Evolutionary conservation across 2,329 filamentous ascomycete genomes (phyloP).

Genomic region (Biscogniauxia sp.): DNA sequence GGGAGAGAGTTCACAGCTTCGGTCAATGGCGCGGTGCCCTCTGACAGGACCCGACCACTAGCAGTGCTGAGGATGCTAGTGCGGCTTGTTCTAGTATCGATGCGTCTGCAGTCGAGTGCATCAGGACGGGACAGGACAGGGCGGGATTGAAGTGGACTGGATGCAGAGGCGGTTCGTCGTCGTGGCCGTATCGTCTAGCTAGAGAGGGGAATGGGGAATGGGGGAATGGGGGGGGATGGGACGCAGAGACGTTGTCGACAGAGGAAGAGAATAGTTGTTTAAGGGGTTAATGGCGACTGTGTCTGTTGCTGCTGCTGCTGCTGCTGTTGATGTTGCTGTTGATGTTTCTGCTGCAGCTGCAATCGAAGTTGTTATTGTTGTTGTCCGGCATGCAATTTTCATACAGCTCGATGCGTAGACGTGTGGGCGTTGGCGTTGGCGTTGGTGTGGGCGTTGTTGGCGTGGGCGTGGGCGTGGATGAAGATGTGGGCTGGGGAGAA

Average conservation of each 20-base stretch:
- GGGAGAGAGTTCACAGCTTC: slow-evolving; percentile 1
- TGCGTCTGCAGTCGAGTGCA: slow-evolving; percentile 8
- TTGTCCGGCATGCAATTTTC: slow-evolving; percentile 18
- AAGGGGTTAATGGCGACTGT: too few relatives aligned
- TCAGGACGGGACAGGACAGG: slow-evolving; percentile 4
- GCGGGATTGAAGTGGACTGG: too few relatives aligned
- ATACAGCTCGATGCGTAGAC: slow-evolving; percentile 14
- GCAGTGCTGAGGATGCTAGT: slow-evolving; percentile 11
- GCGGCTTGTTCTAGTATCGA: slow-evolving; percentile 6
- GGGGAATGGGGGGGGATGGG: background rate
- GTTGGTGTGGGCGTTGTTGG: background rate
- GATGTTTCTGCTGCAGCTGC: background rate
- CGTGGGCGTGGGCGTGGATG: too few relatives aligned
- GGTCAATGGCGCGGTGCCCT: slow-evolving; percentile 3
- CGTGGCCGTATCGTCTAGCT: background rate
- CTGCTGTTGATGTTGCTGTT: slow-evolving; percentile 6
- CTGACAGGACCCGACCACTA: slow-evolving; percentile 16
- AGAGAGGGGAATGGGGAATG: background rate
- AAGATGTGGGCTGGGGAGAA: background rate
- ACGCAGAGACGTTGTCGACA: background rate
- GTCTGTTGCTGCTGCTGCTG: background rate
- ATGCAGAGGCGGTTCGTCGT: slow-evolving; percentile 2
- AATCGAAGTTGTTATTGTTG: slow-evolving; percentile 9
- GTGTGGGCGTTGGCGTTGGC: slow-evolving; percentile 10
- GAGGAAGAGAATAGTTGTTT: slow-evolving; percentile 6